A percentile compares a stretch with the other conserved stretches of the same genome.
These are phyloP conservation scores for Fusarium virguliforme DNA, from an alignment of 2,329 filamentous ascomycete species.

Conservation along the genomic window DNA sequence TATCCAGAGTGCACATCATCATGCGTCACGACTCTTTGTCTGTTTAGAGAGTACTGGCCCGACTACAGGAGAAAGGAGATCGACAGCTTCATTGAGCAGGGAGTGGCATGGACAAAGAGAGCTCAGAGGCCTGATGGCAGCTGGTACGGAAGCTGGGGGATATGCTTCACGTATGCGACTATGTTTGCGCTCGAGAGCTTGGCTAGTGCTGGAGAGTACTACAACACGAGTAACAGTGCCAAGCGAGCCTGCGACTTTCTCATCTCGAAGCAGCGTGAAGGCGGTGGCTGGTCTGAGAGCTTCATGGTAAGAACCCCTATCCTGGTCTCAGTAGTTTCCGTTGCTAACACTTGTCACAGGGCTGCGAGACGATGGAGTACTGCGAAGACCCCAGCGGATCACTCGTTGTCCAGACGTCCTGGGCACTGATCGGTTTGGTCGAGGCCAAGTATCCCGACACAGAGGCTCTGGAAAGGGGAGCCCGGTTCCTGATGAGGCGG, in stretches of 20 bases:
- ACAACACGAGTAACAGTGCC: constrained; percentile 78
- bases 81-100: constrained; percentile 77
- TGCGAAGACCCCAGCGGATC: constrained; percentile 80
- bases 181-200: constrained; percentile 96
- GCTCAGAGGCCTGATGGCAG: constrained; percentile 86
- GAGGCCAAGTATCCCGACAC: constrained; percentile 84
- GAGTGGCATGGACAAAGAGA: constrained; percentile 85
- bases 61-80: constrained; percentile 85
- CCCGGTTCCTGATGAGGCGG: constrained; percentile 84
- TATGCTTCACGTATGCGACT: constrained; percentile 96
- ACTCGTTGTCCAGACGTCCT: constrained; percentile 94
- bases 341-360: constrained; percentile 59
- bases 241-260: constrained; percentile 87
- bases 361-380: constrained; percentile 83
- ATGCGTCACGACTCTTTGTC: constrained; percentile 85
- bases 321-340: neutral
- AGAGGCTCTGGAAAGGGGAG: constrained; percentile 78
- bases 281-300: constrained; percentile 97
- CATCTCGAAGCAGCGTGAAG: constrained; percentile 83
- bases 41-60: constrained; percentile 86
- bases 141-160: constrained; percentile 98
- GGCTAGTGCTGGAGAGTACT: constrained; percentile 84
- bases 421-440: constrained; percentile 86
- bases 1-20: constrained; percentile 98
- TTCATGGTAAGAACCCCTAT: constrained; percentile 72